Evolutionary conservation across 2,329 filamentous ascomycete species (phyloP), one percentile per base, ranked within the genome.

Genomic region (Plenodomus biglobosus): DNA sequence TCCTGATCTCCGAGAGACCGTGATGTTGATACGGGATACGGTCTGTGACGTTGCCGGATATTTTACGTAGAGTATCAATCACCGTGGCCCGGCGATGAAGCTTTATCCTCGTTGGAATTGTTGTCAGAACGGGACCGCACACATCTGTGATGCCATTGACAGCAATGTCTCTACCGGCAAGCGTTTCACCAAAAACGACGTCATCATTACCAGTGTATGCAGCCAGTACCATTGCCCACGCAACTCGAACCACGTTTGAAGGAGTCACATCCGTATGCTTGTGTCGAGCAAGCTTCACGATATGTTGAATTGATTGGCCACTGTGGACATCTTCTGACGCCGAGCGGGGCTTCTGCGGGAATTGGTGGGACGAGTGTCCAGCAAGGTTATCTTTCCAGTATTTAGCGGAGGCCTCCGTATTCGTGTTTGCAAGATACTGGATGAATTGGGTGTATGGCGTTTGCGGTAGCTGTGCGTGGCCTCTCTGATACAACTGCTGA

Each of bases 121-220:
- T 75, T 2, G 73, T 70, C 42, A 74, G 62, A 2, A 66, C 64
- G 11, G 72, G 72, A 11, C 71, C 73, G 34, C 66, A 65, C 3
- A 72, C 64, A 1, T 69, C 61, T 2, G 63, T 66, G 15, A 72
- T 61, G 2, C 69, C 69, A 3, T 51, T 27, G 1, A 75, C 56
- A 6, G 67, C 45, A 15, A 69, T 56, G 21, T 74, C 65, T 44
- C 72, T 58, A 19, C 72, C 72, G 13, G 65, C 62, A 1, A 72
- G 54, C 1, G 68, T 73, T 36, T 69, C 53, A 15, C 53, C 64
- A 27, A 65, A 65, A 1, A 61, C 41, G 3, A 64, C 57, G 38
- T 64, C 55, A 20, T 57, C 55, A 46, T 46, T 56, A 21, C 40
- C 54, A 2, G 55, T 65, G 44, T 61, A 48, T 15, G 52, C 38